Conservation (phyloP, 306 rosid genomes). For the Medicago truncatula region DNA sequence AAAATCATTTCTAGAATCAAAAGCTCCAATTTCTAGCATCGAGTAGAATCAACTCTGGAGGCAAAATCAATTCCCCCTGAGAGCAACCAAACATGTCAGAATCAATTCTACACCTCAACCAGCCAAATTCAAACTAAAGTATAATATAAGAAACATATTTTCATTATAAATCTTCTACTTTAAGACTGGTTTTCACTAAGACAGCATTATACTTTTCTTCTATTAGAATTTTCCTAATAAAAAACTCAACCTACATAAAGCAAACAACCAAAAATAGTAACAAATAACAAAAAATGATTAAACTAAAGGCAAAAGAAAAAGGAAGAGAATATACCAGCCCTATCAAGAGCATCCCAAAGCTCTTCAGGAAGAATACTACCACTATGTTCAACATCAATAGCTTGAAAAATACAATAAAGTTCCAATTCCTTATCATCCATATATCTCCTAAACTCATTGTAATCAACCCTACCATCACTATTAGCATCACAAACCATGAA, state of each 20-base stretch:
- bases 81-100: no score
- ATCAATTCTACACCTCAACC: no score
- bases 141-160: background rate
- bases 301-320: background rate
- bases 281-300: background rate
- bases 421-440: conserved; percentile 66
- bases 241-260: background rate
- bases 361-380: conserved; percentile 66
- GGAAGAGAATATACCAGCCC: conserved; percentile 49
- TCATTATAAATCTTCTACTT: background rate
- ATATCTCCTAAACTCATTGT: conserved; percentile 54
- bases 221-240: conserved; percentile 13
- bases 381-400: conserved; percentile 58
- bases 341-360: conserved; percentile 61
- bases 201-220: background rate
- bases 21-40: no score
- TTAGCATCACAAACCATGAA: conserved; percentile 59
- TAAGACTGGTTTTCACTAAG: background rate
- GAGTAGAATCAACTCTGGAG: no score
- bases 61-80: no score
- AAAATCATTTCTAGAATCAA: no score
- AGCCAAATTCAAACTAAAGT: no score
- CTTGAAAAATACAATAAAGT: conserved; percentile 61
- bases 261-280: conserved; percentile 1
- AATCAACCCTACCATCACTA: conserved; percentile 53